Evolutionary conservation across 208 protist species (phyloP).

Genomic region (Trypanosoma lewisi): DNA sequence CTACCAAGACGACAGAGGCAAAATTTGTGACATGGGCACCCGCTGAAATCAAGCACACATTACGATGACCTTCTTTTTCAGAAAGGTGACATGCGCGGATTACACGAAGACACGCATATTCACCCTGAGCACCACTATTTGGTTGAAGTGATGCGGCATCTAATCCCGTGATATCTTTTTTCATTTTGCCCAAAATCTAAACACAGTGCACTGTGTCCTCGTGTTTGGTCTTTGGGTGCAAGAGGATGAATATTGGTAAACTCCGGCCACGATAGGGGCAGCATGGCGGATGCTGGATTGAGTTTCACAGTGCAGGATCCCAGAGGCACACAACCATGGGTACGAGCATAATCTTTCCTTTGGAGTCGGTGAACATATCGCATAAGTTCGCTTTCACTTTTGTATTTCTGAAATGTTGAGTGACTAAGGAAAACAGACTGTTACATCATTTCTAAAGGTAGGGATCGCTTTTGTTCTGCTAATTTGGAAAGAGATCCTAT

Average conservation of each 20-base stretch:
- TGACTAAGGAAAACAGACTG: constrained; percentile 88
- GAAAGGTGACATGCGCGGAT: constrained; percentile 84
- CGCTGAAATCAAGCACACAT: constrained; percentile 97
- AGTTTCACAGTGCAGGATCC: constrained; percentile 99
- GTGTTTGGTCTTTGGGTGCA: constrained; percentile 88
- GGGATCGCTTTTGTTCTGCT: constrained; percentile 31
- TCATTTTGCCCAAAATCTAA: constrained; percentile 76
- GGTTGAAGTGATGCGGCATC: constrained; percentile 94
- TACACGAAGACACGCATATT: constrained; percentile 95
- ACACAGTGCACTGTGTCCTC: constrained; percentile 81
- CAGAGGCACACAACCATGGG: constrained; percentile 96
- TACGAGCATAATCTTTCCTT: constrained; percentile 93
- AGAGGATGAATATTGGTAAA: constrained; percentile 95
- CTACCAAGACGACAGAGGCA: constrained; percentile 93
- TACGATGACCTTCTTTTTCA: constrained; percentile 76
- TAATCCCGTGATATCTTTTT: constrained; percentile 95
- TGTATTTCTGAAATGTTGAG: constrained; percentile 95
- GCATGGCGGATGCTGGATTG: constrained; percentile 96
- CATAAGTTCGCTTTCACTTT: constrained; percentile 95
- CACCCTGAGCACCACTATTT: constrained; percentile 96
- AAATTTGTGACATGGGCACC: constrained; percentile 99
- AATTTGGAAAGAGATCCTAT: constrained; percentile 43
- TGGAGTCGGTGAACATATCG: constrained; percentile 96
- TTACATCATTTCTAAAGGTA: constrained; percentile 59
- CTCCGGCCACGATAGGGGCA: constrained; percentile 93